Evolutionary conservation across 768 basidiomycete genomes (phyloP).

Genomic region (Hygrophorus russula): DNA sequence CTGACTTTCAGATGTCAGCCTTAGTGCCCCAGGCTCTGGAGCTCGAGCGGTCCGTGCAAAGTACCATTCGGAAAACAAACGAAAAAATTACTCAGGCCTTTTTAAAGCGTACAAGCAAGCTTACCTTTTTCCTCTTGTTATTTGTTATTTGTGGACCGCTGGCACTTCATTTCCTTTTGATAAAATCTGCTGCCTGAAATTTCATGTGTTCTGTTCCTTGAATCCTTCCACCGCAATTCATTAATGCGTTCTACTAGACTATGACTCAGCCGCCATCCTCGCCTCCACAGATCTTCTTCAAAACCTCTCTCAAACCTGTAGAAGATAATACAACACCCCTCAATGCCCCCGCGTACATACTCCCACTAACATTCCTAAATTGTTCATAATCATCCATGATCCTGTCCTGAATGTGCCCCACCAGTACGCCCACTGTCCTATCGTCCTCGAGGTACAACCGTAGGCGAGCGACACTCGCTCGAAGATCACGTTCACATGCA

Average conservation of each 20-base stretch:
- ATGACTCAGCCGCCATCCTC: not conserved
- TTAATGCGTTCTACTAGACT: not conserved
- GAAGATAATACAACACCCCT: conserved; percentile 13
- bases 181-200: too few species aligned
- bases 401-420: conserved; percentile 66
- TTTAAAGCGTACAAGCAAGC: too few species aligned
- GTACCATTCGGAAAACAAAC: too few species aligned
- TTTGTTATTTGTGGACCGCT: too few species aligned
- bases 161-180: too few species aligned
- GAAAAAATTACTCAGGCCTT: too few species aligned
- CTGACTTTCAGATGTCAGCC: too few species aligned
- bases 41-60: too few species aligned
- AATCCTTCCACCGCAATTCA: too few species aligned
- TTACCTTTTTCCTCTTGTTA: too few species aligned
- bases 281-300: conserved; percentile 7
- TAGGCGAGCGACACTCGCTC: conserved; percentile 44
- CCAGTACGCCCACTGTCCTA: conserved; percentile 64
- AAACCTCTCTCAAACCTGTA: conserved; percentile 8
- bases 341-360: conserved; percentile 29
- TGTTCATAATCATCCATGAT: conserved; percentile 65
- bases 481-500: conserved; percentile 44
- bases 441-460: conserved; percentile 74
- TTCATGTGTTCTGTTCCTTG: too few species aligned
- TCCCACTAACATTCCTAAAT: conserved; percentile 56
- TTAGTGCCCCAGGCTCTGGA: too few species aligned